Percentiles rank a stretch among this genome's conserved stretches.
These are phyloP conservation scores for Didymella keratinophila DNA, from an alignment of 2,329 filamentous ascomycete genomes.

Conservation along the genomic window DNA sequence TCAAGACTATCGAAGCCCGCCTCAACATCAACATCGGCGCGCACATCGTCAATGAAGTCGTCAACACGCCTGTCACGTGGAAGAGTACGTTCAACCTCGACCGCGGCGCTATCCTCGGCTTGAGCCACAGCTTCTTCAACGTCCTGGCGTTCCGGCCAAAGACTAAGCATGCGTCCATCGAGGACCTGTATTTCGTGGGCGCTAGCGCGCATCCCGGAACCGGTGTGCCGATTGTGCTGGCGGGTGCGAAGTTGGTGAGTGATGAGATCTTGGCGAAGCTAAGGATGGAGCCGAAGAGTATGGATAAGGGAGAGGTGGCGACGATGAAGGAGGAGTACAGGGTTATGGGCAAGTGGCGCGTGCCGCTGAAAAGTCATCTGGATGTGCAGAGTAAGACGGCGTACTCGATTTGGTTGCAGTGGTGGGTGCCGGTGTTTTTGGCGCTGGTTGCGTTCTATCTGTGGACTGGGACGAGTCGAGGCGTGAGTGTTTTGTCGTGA, in stretches of 20 bases:
- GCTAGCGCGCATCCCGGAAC: constrained; percentile 79
- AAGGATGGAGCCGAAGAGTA: constrained; percentile 22
- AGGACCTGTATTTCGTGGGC: constrained; percentile 73
- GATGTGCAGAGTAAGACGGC: constrained; percentile 20
- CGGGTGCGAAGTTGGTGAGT: constrained; percentile 69
- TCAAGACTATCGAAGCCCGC: constrained; percentile 66
- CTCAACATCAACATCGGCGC: constrained; percentile 63
- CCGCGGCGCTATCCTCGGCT: constrained; percentile 75
- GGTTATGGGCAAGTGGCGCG: constrained; percentile 16
- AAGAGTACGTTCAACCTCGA: constrained; percentile 75
- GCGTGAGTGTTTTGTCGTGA: constrained; percentile 16
- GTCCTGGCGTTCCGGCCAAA: constrained; percentile 71
- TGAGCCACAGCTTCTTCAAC: constrained; percentile 78
- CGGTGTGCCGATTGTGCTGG: constrained; percentile 76
- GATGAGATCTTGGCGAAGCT: constrained; percentile 60
- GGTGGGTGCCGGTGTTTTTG: constrained; percentile 16
- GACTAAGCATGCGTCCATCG: constrained; percentile 61
- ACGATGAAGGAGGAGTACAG: constrained; percentile 17
- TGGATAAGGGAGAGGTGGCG: constrained; percentile 16
- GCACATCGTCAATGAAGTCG: constrained; percentile 65
- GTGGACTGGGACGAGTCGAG: constrained; percentile 13
- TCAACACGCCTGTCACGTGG: constrained; percentile 74
- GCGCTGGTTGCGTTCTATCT: constrained; percentile 10
- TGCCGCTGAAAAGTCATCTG: constrained; percentile 15
- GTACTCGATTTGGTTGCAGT: constrained; percentile 21